These are phyloP conservation scores for Penicillium subrubescens DNA, from an alignment of 495 filamentous ascomycete species.

Conservation along the genomic window DNA sequence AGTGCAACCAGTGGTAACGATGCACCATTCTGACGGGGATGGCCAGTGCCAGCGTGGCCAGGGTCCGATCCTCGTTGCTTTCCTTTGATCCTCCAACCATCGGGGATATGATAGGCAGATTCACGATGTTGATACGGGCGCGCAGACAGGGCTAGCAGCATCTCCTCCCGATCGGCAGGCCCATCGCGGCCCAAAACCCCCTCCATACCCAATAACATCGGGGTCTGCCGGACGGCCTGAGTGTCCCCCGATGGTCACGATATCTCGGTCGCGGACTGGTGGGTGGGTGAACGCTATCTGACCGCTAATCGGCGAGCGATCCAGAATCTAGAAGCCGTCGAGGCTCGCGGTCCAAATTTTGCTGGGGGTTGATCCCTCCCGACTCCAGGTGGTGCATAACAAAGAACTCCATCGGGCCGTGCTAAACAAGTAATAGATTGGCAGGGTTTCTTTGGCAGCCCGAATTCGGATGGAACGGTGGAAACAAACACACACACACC, in stretches of 20 bases:
- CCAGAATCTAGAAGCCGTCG: conserved; percentile 15
- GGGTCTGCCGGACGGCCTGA: background rate
- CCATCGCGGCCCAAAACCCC: conserved; percentile 1
- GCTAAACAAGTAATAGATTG: conserved; percentile 17
- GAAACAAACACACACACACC: background rate
- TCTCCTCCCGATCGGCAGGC: conserved; percentile 13
- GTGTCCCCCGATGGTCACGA: background rate
- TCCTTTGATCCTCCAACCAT: background rate
- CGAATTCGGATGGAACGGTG: background rate
- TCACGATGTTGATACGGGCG: conserved; percentile 9
- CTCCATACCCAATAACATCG: conserved; percentile 10
- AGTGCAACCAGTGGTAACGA: background rate
- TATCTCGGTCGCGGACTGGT: conserved; percentile 2
- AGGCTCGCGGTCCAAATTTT: conserved; percentile 2
- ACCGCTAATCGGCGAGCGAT: conserved; percentile 4
- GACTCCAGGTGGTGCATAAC: conserved; percentile 13
- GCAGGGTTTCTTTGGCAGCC: conserved; percentile 12
- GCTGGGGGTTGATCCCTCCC: conserved; percentile 16
- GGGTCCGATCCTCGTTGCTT: conserved; percentile 5
- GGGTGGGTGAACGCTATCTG: conserved; percentile 6
- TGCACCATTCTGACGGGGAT: background rate
- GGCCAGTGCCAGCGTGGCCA: background rate
- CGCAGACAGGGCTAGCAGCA: background rate
- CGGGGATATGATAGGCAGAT: background rate
- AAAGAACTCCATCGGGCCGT: conserved; percentile 9